phyloP scores from a whole-genome alignment of 108 stramenopile genomes.

The Nannochloropsis salina region DNA sequence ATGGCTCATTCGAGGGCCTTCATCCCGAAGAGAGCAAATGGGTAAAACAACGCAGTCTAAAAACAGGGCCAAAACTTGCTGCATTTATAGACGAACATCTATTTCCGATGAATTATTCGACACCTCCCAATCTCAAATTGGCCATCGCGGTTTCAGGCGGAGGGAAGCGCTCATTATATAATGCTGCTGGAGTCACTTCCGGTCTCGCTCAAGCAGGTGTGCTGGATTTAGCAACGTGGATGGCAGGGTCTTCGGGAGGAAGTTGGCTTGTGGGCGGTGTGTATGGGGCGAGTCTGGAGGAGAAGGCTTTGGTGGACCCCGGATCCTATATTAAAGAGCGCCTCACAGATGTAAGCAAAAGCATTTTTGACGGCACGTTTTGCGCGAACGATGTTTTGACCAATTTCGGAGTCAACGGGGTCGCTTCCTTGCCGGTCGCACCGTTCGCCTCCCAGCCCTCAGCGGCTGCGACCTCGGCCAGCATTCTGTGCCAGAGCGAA shows the following conservation, averaged over 20 bases:
- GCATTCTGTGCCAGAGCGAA: not conserved
- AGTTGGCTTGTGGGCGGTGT: conserved; percentile 1
- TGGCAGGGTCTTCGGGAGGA: conserved; percentile 12
- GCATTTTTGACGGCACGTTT: not conserved
- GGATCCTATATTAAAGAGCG: not conserved
- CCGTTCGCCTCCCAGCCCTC: not conserved
- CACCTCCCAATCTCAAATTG: not conserved
- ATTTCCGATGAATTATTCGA: not conserved
- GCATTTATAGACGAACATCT: not conserved
- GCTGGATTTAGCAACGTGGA: not conserved
- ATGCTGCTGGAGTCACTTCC: not conserved
- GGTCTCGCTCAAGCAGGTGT: not conserved
- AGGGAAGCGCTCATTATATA: not conserved
- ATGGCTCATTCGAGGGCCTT: not conserved
- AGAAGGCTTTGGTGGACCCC: not conserved
- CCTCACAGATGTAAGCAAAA: not conserved
- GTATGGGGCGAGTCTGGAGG: conserved; percentile 11
- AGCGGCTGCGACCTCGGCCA: not conserved
- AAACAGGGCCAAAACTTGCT: conserved; percentile 7
- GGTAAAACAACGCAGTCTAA: not conserved
- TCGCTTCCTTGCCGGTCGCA: not conserved
- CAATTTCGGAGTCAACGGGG: not conserved
- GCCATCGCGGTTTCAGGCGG: conserved; percentile 12
- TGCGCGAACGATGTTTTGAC: conserved; percentile 11
- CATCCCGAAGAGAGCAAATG: not conserved